Evolutionary conservation across 306 rosid species (phyloP).

Genomic region (Astragalus membranaceus): DNA sequence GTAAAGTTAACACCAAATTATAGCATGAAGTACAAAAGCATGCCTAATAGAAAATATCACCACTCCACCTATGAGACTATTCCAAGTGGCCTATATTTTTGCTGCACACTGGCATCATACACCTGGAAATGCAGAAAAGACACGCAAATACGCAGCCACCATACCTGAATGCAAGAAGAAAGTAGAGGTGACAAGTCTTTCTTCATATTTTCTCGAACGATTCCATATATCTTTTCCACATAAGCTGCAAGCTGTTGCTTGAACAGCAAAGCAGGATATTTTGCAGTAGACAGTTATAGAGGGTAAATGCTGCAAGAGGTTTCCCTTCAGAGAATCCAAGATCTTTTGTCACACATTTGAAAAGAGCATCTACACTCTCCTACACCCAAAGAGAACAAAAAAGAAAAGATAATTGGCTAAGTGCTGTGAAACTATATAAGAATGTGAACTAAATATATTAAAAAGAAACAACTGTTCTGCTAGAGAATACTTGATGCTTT

Average conservation of each 20-base stretch:
- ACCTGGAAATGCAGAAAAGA: background rate
- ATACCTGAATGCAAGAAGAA: constrained; percentile 70
- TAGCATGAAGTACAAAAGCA: background rate
- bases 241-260: constrained; percentile 92
- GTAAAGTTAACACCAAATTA: background rate
- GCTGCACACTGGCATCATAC: background rate
- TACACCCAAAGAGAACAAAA: constrained; percentile 32
- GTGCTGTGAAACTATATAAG: constrained; percentile 5
- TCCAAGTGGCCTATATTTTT: background rate
- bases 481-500: constrained; percentile 63
- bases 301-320: constrained; percentile 78
- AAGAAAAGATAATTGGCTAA: background rate
- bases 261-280: constrained; percentile 90
- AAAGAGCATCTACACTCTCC: constrained; percentile 78
- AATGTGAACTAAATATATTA: constrained; percentile 5
- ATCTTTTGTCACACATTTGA: constrained; percentile 51
- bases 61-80: background rate
- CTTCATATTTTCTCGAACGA: constrained; percentile 69
- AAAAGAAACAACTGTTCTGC: constrained; percentile 4
- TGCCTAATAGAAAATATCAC: background rate
- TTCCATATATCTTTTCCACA: constrained; percentile 84
- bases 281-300: constrained; percentile 85
- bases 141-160: background rate
- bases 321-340: constrained; percentile 82
- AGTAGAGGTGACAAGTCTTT: constrained; percentile 64